These are phyloP conservation scores for Pseudonitzschia pungens DNA, from an alignment of 108 stramenopile genomes.

Conservation along the genomic window DNA sequence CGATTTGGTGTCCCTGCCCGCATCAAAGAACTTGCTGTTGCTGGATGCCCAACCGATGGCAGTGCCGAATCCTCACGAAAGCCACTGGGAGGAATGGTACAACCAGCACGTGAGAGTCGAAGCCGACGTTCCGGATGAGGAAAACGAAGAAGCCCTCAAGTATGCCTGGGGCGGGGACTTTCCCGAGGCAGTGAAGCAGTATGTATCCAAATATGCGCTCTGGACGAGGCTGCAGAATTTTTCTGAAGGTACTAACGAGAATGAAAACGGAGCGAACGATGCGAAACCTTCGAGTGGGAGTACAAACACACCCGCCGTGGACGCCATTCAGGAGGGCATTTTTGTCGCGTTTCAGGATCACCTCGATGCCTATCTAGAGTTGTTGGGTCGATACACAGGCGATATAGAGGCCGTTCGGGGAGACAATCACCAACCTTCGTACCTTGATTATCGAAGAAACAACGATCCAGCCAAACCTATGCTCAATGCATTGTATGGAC, in stretches of 20 bases:
- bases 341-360: slow-evolving; percentile 64
- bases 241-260: not conserved
- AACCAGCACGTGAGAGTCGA: slow-evolving; percentile 28
- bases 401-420: slow-evolving; percentile 10
- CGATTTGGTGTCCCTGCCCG: slow-evolving; percentile 81
- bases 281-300: not conserved
- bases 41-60: slow-evolving; percentile 74
- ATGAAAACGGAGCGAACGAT: not conserved
- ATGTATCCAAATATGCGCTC: slow-evolving; percentile 73
- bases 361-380: slow-evolving; percentile 59
- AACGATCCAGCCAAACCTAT: slow-evolving; percentile 89
- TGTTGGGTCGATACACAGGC: slow-evolving; percentile 27
- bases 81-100: slow-evolving; percentile 43
- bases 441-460: slow-evolving; percentile 61
- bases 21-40: slow-evolving; percentile 61
- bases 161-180: slow-evolving; percentile 84
- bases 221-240: slow-evolving; percentile 67
- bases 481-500: slow-evolving; percentile 74
- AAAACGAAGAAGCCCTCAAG: slow-evolving; percentile 6
- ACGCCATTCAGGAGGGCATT: slow-evolving; percentile 51
- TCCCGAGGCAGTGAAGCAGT: slow-evolving; percentile 60
- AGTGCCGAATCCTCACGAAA: slow-evolving; percentile 35
- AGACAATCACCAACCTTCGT: slow-evolving; percentile 39
- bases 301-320: slow-evolving; percentile 15
- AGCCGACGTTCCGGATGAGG: slow-evolving; percentile 1